Evolutionary conservation across 202 grass and related monocot genomes (phyloP).

Genomic region (Saccharum hybrid): DNA sequence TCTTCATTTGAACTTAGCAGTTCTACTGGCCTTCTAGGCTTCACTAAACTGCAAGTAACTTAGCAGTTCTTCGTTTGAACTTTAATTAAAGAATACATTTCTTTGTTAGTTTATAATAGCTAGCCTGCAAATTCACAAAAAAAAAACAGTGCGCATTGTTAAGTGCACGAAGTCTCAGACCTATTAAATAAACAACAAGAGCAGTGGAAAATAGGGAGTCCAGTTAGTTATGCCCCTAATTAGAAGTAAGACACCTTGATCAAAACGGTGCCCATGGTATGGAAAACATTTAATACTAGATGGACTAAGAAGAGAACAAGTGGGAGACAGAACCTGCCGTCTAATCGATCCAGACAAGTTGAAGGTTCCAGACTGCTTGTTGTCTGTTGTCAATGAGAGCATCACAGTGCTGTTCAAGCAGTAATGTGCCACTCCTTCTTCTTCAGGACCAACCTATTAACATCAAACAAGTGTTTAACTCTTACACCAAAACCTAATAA

Average conservation of each 20-base stretch:
- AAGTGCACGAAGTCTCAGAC: neutral
- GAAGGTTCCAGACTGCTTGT: constrained; percentile 82
- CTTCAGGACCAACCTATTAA: constrained; percentile 67
- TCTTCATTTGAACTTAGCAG: too few relatives aligned
- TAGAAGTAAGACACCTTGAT: neutral
- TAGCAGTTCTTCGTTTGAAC: neutral
- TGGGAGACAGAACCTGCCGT: constrained; percentile 62
- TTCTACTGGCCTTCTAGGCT: neutral
- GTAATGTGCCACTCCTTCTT: constrained; percentile 74
- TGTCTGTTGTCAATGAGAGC: constrained; percentile 86
- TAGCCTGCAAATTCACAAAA: neutral
- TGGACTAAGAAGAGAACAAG: neutral
- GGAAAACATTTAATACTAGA: constrained; percentile 28
- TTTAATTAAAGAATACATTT: neutral
- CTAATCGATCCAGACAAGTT: constrained; percentile 91
- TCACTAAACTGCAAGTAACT: neutral
- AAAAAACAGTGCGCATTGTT: neutral
- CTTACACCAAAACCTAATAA: constrained; percentile 15
- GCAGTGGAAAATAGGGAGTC: constrained; percentile 14
- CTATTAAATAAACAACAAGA: constrained; percentile 17
- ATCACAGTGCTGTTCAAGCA: constrained; percentile 95
- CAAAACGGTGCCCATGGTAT: constrained; percentile 12
- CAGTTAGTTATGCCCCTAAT: neutral
- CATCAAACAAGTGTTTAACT: constrained; percentile 31
- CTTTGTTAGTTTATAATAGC: constrained; percentile 7